Evolutionary conservation across 1,139 yeast genomes (phyloP), one percentile per base, ranked within the genome.

Genomic region (Nakaseomyces kungkrabaensis): DNA sequence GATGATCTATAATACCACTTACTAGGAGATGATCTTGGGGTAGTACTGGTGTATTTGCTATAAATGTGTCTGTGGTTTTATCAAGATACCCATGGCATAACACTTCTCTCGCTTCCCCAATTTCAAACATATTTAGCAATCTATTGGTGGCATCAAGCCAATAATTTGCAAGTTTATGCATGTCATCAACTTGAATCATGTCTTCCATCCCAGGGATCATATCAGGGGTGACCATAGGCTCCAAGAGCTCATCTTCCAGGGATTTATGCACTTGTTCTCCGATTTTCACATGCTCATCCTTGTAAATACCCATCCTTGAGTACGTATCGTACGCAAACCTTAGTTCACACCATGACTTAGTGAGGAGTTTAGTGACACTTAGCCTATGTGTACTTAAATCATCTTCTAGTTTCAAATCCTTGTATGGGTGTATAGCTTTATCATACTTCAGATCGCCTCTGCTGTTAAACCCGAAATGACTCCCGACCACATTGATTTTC

Each of bases 1-100:
- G 56, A 50, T 75, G 73, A 61, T 84, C 92, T 25, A 82, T 74
- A 1, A 83, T 68, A 1, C 89, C 90, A 59, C 85, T 80, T 4
- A 82, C 71, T 25, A 81, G 62, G 1, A 76, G 68, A 43, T 65
- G 67, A 8, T 33, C 13, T 17, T 17, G 22, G 10, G 36, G 36
- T n/a, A 33, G 1, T 11, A 33, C 13, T 3, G 36, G 10, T n/a
- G 13, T n/a, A 5, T 8, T 33, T n/a, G 36, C 4, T 1, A 33
- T n/a, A n/a, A 33, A 33, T 5, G 4, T n/a, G 2, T 66, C 64
- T 1, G 58, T 52, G 0, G 60, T 52, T 1, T 70, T 54, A 56
- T 76, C 68, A 22, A 79, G 55, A 54, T 74, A 77, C 3, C 78
- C 77, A 61, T 81, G 84, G 5, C 80, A 74, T 48, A 79, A 63